A percentile compares a stretch with the other conserved stretches of the same genome.
Conservation (phyloP, 805 yeast genomes). For the Candida vaughaniae region DNA sequence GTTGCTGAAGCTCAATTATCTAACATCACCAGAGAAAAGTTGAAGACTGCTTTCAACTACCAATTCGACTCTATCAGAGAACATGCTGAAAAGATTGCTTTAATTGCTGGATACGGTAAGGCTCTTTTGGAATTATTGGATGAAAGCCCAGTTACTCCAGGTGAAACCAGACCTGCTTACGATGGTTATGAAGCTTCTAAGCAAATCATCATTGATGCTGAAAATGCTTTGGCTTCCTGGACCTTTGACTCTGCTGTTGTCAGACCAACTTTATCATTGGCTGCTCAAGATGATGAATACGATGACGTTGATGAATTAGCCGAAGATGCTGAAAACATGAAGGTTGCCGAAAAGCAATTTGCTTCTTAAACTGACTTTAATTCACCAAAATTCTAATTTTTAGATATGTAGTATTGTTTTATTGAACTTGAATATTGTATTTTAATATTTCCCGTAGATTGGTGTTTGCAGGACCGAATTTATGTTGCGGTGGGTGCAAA, state of each 20-base stretch:
- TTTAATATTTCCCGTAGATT: neutral
- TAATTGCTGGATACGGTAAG: slow-evolving; percentile 88
- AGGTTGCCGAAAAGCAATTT: slow-evolving; percentile 57
- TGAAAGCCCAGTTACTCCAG: slow-evolving; percentile 85
- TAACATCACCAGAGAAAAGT: slow-evolving; percentile 82
- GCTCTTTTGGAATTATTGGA: slow-evolving; percentile 80
- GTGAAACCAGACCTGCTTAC: slow-evolving; percentile 87
- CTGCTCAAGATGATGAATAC: slow-evolving; percentile 20
- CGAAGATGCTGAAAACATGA: slow-evolving; percentile 38
- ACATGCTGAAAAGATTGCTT: slow-evolving; percentile 79
- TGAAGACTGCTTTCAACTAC: slow-evolving; percentile 79
- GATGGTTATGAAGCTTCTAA: slow-evolving; percentile 88
- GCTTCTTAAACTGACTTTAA: slow-evolving; percentile 4
- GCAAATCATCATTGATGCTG: slow-evolving; percentile 84
- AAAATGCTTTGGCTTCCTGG: slow-evolving; percentile 80
- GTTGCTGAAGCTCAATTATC: slow-evolving; percentile 92
- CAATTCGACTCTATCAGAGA: slow-evolving; percentile 85
- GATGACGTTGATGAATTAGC: slow-evolving; percentile 36
- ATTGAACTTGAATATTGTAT: neutral
- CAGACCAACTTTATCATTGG: slow-evolving; percentile 73
- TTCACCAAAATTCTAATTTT: neutral
- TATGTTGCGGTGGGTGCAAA: neutral
- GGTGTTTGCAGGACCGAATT: neutral
- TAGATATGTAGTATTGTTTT: neutral
- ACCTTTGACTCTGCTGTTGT: slow-evolving; percentile 80